phyloP scores from a whole-genome alignment of 257 asterid species.

The Gynochthodes officinalis region DNA sequence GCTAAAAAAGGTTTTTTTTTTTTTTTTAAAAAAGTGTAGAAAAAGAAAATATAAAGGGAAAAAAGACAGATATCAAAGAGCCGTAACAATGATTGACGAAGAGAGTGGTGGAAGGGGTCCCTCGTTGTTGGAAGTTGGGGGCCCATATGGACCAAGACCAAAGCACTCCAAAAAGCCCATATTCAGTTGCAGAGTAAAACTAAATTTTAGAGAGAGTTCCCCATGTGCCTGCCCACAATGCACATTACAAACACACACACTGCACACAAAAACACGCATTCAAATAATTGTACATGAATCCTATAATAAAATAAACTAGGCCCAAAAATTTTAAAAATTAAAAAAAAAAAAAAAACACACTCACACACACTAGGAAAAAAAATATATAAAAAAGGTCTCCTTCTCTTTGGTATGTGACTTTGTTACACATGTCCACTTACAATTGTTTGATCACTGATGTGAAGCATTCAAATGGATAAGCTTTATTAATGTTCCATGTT shows the following conservation, averaged over 20 bases:
- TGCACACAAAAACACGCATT: neutral
- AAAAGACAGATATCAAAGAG: neutral
- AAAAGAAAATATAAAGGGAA: neutral
- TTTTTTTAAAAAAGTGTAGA: neutral
- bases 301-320: neutral
- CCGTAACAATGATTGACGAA: constrained; percentile 17
- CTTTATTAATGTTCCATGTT: constrained; percentile 8
- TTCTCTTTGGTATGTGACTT: constrained; percentile 15
- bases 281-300: neutral
- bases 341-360: neutral
- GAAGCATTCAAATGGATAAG: constrained; percentile 30
- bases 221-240: constrained; percentile 25
- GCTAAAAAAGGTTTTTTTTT: too few species aligned
- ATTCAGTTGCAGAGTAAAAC: constrained; percentile 15
- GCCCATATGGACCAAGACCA: constrained; percentile 23
- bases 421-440: constrained; percentile 24
- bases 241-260: neutral
- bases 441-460: constrained; percentile 25
- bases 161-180: constrained; percentile 25
- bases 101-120: constrained; percentile 8
- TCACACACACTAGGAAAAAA: neutral
- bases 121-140: constrained; percentile 6
- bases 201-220: constrained; percentile 6
- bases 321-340: neutral
- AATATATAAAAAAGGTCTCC: constrained; percentile 5